A percentile compares a stretch with the other conserved stretches of the same genome.
Conservation (phyloP, 2,329 filamentous ascomycete species). For the Xylariaceae sp. region DNA sequence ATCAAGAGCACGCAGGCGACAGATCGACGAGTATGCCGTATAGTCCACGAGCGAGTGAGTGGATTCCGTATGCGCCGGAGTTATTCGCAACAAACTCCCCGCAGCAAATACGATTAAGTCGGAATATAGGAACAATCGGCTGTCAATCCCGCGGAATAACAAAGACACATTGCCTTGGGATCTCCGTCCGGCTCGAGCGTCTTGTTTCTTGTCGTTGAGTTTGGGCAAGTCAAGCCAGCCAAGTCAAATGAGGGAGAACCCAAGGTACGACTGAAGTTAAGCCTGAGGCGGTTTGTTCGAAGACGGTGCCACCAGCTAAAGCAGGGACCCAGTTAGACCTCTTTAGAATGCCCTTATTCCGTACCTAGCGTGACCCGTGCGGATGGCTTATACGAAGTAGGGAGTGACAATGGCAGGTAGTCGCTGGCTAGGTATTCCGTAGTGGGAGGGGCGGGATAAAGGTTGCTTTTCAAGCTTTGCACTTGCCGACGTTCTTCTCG, state of each 20-base stretch:
- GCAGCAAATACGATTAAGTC: slow-evolving; percentile 2
- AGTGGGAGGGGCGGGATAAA: not conserved
- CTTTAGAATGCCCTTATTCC: no score
- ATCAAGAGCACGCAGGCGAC: not conserved
- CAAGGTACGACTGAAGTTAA: no score
- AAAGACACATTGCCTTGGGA: slow-evolving; percentile 11
- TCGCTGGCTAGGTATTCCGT: no score
- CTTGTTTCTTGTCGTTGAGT: not conserved
- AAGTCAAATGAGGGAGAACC: not conserved
- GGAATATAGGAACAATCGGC: slow-evolving; percentile 6
- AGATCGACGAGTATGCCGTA: not conserved
- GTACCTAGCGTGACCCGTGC: no score
- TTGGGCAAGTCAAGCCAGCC: not conserved
- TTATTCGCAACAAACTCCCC: no score
- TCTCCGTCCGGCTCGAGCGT: not conserved
- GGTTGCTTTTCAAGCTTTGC: not conserved
- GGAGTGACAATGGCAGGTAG: no score
- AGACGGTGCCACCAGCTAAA: no score
- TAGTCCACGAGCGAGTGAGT: not conserved
- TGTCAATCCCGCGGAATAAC: slow-evolving; percentile 2
- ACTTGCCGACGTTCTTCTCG: not conserved
- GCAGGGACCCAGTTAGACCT: not conserved
- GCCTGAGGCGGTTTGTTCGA: no score
- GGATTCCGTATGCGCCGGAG: not conserved
- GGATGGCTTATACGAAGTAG: no score